Evolutionary conservation across 805 yeast species (phyloP).

Genomic region (Metschnikowia chrysomelidarum): DNA sequence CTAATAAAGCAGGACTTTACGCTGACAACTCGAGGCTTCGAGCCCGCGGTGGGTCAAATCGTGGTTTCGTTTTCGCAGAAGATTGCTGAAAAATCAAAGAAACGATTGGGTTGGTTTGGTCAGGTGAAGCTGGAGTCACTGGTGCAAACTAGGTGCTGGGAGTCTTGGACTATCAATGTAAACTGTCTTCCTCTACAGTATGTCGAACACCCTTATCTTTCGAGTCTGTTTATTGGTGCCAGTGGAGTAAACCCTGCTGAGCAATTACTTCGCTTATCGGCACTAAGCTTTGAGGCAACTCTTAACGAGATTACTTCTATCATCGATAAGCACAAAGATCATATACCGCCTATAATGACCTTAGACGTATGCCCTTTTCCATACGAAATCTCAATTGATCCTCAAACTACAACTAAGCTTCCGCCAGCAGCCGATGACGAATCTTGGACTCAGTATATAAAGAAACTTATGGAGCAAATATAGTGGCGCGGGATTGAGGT

Average conservation of each 20-base stretch:
- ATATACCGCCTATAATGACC: conserved; percentile 73
- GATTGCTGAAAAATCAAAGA: conserved; percentile 33
- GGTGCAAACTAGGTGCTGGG: conserved; percentile 59
- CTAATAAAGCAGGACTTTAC: conserved; percentile 30
- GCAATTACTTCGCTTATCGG: conserved; percentile 28
- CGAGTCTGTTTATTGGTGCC: conserved; percentile 9
- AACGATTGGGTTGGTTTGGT: conserved; percentile 59
- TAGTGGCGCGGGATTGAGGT: no score
- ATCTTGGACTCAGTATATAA: conserved; percentile 37
- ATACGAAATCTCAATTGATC: conserved; percentile 30
- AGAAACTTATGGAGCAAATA: conserved; percentile 22
- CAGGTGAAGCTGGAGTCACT: conserved; percentile 20
- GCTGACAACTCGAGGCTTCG: conserved; percentile 18
- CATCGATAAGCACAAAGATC: conserved; percentile 58
- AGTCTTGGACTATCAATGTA: conserved; percentile 61
- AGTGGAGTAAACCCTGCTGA: conserved; percentile 22
- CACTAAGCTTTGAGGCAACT: conserved; percentile 37
- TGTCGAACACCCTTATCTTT: conserved; percentile 8
- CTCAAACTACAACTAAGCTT: conserved; percentile 8
- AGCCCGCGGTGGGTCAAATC: conserved; percentile 30
- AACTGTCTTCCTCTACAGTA: conserved; percentile 36
- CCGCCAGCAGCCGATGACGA: conserved; percentile 28
- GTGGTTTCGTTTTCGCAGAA: conserved; percentile 40
- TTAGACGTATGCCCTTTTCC: conserved; percentile 67
- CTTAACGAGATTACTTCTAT: conserved; percentile 48